Base-by-base conservation (phyloP, 2,329 filamentous ascomycete species). In the Talaromyces verruculosus region DNA sequence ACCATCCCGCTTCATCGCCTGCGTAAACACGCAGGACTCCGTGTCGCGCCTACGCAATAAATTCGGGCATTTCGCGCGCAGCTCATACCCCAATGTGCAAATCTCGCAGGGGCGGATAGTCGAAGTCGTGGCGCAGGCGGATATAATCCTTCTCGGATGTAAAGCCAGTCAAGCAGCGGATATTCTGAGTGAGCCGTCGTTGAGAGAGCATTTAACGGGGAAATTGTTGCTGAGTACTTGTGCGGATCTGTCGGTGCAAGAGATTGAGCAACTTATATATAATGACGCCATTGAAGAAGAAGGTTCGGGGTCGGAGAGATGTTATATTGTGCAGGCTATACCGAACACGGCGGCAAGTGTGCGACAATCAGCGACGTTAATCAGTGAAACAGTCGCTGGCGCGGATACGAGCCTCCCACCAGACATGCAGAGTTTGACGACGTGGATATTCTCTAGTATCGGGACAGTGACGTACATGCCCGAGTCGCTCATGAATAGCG, bases 401-500 rank as follows among this genome's bases (percentile, higher is more conserved):
- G 65, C 65, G 6, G 65, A 63, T 47, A 63, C 61, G 39, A 60
- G 28, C 3, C 61, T 63, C 2, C 55, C 60, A 28, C 33, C 64
- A 2, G 65, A 66, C 55, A 53, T 63, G 1, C 51, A 61, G 45
- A 63, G 25, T 41, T 39, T 66, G 60, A 60, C 65, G 15, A 66
- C 65, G 7, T 66, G 65, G 65, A 66, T 66, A 15, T 66, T 66
- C 25, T 66, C 65, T 5, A 66, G 65, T 41, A 66, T 66, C 25
- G 65, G 65, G 1, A 66, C 60, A 15, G 65, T 66, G 6, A 66
- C 65, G 1, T 66, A 59, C 17, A 53, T 53, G 22, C 60, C 65
- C 0, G 65, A 63, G 53, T 39, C 60, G 10, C n/a, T 66, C n/a
- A 43, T 66, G 61, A 63, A 35, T 13, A 63, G 47, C 15, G 65